These are phyloP conservation scores for Circinella minor DNA, from an alignment of 371 early-diverging fungal species.

Conservation along the genomic window DNA sequence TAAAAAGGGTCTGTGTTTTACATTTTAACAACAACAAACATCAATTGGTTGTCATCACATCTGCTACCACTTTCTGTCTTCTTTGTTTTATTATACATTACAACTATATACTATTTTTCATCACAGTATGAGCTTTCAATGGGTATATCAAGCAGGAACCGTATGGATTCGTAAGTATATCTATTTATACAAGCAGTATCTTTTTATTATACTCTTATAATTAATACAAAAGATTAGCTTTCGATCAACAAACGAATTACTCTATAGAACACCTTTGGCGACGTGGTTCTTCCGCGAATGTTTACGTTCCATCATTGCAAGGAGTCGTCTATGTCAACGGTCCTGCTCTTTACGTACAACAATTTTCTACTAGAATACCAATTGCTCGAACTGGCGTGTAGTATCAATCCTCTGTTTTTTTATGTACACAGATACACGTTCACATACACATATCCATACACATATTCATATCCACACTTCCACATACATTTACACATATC, in stretches of 20 bases:
- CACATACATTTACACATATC: too few relatives aligned
- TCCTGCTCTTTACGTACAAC: slow-evolving; percentile 24
- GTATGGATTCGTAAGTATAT: slow-evolving; percentile 16
- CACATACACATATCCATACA: too few relatives aligned
- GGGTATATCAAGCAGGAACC: slow-evolving; percentile 26
- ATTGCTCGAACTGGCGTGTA: slow-evolving; percentile 21
- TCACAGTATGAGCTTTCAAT: slow-evolving; percentile 1
- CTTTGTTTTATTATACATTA: too few relatives aligned
- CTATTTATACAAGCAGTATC: too few relatives aligned
- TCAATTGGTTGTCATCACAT: too few relatives aligned
- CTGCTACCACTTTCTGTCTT: background rate
- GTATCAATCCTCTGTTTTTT: background rate
- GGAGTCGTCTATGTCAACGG: slow-evolving; percentile 26
- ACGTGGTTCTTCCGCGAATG: slow-evolving; percentile 13
- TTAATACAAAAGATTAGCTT: background rate
- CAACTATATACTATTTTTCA: too few relatives aligned
- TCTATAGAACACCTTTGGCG: slow-evolving; percentile 24
- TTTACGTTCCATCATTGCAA: slow-evolving; percentile 25
- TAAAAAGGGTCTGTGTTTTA: too few relatives aligned
- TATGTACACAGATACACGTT: too few relatives aligned
- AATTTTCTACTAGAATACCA: slow-evolving; percentile 16
- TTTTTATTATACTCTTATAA: too few relatives aligned
- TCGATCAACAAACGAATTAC: slow-evolving; percentile 18
- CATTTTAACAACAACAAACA: too few relatives aligned
- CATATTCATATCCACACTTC: too few relatives aligned